These are phyloP conservation scores for Maudiozyma turicensis DNA, from an alignment of 805 yeast genomes.

Conservation along the genomic window DNA sequence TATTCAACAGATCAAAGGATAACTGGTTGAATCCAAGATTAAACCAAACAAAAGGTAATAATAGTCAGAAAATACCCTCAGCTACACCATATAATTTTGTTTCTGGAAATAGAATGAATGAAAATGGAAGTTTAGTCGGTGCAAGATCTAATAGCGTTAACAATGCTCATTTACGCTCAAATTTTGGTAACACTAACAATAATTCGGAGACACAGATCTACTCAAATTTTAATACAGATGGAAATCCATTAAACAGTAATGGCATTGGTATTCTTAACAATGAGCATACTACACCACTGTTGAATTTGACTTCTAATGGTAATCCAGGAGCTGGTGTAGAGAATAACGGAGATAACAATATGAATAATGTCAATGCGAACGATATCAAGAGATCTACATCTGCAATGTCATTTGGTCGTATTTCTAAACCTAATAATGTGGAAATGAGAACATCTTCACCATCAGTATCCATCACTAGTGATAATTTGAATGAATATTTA, in stretches of 20 bases:
- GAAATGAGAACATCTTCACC: slow-evolving; percentile 26
- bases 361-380: background rate
- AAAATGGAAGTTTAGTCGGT: background rate
- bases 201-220: background rate
- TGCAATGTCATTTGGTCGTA: background rate
- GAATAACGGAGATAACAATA: background rate
- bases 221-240: background rate
- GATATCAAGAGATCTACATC: background rate
- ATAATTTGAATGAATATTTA: slow-evolving; percentile 21
- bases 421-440: background rate
- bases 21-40: background rate
- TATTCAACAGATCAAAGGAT: slow-evolving; percentile 1
- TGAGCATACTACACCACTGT: background rate
- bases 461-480: slow-evolving; percentile 26
- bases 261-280: background rate
- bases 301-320: background rate
- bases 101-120: background rate
- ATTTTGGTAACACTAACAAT: background rate
- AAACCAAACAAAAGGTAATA: background rate
- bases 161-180: background rate
- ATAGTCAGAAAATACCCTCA: too few relatives aligned
- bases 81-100: too few relatives aligned
- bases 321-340: too few relatives aligned
- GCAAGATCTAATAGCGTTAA: background rate
- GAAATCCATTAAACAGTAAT: background rate